Evolutionary conservation across 164 flowering plant species (phyloP).

Genomic region (Berberis vulgaris): DNA sequence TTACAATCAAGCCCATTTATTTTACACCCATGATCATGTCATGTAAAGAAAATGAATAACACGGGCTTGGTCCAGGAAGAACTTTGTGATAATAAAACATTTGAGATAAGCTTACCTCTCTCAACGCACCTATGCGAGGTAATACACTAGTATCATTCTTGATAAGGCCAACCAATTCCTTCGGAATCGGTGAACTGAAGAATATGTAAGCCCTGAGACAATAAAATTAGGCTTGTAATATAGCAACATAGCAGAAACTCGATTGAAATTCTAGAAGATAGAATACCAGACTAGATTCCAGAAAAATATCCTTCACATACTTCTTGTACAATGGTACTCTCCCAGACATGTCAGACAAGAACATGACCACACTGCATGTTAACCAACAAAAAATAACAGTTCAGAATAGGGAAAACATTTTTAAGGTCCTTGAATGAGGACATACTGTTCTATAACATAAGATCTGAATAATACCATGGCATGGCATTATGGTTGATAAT

Average conservation of each 20-base stretch:
- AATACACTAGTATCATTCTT: slow-evolving; percentile 78
- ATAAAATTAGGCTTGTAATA: slow-evolving; percentile 1
- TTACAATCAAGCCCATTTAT: slow-evolving; percentile 8
- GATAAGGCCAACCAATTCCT: slow-evolving; percentile 62
- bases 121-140: slow-evolving; percentile 85
- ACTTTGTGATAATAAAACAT: not conserved
- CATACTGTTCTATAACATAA: no score
- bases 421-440: no score
- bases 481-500: no score
- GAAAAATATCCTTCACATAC: slow-evolving; percentile 34
- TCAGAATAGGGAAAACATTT: no score
- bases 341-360: slow-evolving; percentile 97
- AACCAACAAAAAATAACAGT: slow-evolving; percentile 3
- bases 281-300: not conserved
- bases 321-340: slow-evolving; percentile 82
- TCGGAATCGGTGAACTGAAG: slow-evolving; percentile 82
- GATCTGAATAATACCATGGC: no score
- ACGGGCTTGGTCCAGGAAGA: not conserved
- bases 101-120: slow-evolving; percentile 51
- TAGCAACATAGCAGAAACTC: not conserved
- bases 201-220: slow-evolving; percentile 81
- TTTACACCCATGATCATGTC: slow-evolving; percentile 1
- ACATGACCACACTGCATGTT: slow-evolving; percentile 69
- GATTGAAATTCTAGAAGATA: not conserved
- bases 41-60: not conserved